Base-by-base conservation (phyloP, 2,329 filamentous ascomycete genomes). In the Aquanectria penicillioides region DNA sequence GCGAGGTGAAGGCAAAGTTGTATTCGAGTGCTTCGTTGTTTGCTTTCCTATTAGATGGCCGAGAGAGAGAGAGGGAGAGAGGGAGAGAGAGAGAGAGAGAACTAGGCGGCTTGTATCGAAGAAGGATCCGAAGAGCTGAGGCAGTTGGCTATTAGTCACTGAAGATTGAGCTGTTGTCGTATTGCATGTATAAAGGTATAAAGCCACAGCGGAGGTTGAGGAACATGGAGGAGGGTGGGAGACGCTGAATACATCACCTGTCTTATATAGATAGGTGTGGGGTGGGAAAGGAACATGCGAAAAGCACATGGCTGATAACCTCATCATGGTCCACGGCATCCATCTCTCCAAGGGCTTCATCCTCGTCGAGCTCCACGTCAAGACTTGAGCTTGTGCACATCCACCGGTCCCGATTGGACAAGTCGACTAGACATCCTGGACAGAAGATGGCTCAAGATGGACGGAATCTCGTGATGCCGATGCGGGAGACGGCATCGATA, bases 1-100 rank as follows among this genome's bases (percentile, higher is more conserved):
- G 61, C 77, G 79, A 79, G 40, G 55, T 66, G 57, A 51, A 11
- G 31, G n/a, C 50, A 25, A 28, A 17, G 31, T 46, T 48, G 18
- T 15, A 12, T 37, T 47, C 8, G 13, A 3, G 43, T 40, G 33
- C 15, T 17, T 56, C 2, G 5, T 34, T n/a, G n/a, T n/a, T n/a
- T n/a, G n/a, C n/a, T n/a, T n/a, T n/a, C n/a, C 4, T 46, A 33
- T 18, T 38, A 23, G 31, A 12, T 5, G 34, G 8, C 22, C 17
- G 5, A 18, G 23, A 15, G 28, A 20, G 18, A 33, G 28, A 33
- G 28, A 12, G 29, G 11, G 26, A 15, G 41, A 13, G 2, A 23
- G 22, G 26, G 18, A 23, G n/a, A n/a, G n/a, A n/a, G n/a, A n/a
- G n/a, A n/a, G n/a, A n/a, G n/a, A n/a, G n/a, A n/a, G n/a, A n/a